Evolutionary conservation across 23 red algal genomes (phyloP).

Genomic region (Gracilariopsis chorda): DNA sequence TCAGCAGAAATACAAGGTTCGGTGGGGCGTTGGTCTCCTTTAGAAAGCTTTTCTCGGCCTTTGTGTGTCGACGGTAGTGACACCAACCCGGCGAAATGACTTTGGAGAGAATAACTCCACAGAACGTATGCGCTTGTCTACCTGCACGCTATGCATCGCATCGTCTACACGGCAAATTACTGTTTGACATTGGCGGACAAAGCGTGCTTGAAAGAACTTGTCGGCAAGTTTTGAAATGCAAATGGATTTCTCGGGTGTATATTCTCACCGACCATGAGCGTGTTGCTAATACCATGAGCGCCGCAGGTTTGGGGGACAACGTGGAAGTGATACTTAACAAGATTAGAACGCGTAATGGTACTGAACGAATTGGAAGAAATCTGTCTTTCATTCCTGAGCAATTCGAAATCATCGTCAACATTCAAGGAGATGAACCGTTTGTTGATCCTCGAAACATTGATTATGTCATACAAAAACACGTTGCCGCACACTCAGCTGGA

Average conservation of each 20-base stretch:
- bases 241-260: conserved; percentile 26
- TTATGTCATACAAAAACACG: conserved; percentile 42
- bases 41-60: too few relatives aligned
- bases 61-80: too few relatives aligned
- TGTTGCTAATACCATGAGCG: conserved; percentile 5
- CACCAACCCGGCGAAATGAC: too few relatives aligned
- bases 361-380: conserved; percentile 42
- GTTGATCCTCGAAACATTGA: conserved; percentile 42
- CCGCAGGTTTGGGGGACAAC: background rate
- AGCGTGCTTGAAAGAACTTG: conserved; percentile 34
- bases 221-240: conserved; percentile 26
- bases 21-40: too few relatives aligned
- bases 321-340: conserved; percentile 37
- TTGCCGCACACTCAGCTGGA: conserved; percentile 8
- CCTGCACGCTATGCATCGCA: conserved; percentile 50
- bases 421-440: conserved; percentile 48
- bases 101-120: background rate
- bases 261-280: conserved; percentile 38
- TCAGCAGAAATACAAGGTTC: too few relatives aligned
- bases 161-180: conserved; percentile 32
- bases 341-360: conserved; percentile 32
- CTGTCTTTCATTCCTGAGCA: conserved; percentile 33
- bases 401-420: conserved; percentile 31
- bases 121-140: conserved; percentile 29
- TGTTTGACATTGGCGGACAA: conserved; percentile 48